Base-by-base conservation (phyloP, 2,329 filamentous ascomycete genomes). In the Pleoardoris graminearum region DNA sequence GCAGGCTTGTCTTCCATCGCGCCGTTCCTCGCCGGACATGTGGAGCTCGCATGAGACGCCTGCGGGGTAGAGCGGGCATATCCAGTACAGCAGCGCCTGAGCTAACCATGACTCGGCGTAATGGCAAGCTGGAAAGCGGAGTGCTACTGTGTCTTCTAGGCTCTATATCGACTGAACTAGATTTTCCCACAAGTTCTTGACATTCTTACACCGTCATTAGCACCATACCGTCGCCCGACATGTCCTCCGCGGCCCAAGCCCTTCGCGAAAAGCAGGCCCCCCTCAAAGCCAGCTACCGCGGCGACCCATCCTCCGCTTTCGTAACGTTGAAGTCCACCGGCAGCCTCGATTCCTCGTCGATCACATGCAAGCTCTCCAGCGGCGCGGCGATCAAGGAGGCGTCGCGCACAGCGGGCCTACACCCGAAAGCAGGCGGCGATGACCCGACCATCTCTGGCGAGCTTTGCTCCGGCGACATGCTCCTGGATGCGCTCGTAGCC, bases 381-480 rank as follows among this genome's bases (percentile, higher is more conserved):
- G 72, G 76, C 48, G 63, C 72, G 25, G 70, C 75, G 4, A 65
- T 73, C 33, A 68, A 71, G 48, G 69, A 72, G 50, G 77, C 77
- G 10, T 66, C 74, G 27, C 65, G 71, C 48, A 65, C 78, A 39
- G 78, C 78, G 1, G 78, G 78, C 25, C 69, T 80, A 33, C 78
- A 80, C 58, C 75, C 73, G 37, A 75, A 75, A 57, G 78, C 78
- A 3, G 78, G 78, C 32, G 78, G 78, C 33, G 69, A 72, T 11
- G 68, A 73, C 30, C 70, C 73, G 8, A 53, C 63, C 2, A 72
- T 80, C 44, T 77, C 74, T 1, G 77, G 78, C 50, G 77, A 80
- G 56, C 69, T 80, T 1, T 80, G 78, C 68, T 76, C 72, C 0
- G 78, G 78, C 11, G 77, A 80, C 58, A 78, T 80, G 77, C 69